Evolutionary conservation across 2,329 filamentous ascomycete species (phyloP).

Genomic region (Xylariaceae sp.): DNA sequence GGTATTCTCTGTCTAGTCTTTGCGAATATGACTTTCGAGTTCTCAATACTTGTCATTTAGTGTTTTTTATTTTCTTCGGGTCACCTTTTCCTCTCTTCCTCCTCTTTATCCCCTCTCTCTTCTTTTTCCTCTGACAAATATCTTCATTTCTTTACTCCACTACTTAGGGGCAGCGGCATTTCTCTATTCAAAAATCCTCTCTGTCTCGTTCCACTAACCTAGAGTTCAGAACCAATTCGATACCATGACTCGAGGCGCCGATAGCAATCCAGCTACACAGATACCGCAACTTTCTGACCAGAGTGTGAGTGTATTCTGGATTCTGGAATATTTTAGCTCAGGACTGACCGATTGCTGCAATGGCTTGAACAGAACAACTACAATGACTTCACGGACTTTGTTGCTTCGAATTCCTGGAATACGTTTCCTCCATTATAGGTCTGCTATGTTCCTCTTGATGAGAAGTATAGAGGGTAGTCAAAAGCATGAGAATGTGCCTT

Average conservation of each 20-base stretch:
- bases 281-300: constrained; percentile 3
- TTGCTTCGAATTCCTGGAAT: constrained; percentile 21
- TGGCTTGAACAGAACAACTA: constrained; percentile 21
- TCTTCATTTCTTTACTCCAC: too few relatives aligned
- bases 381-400: constrained; percentile 20
- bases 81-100: too few relatives aligned
- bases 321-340: background rate
- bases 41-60: too few relatives aligned
- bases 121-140: too few relatives aligned
- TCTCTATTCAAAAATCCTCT: background rate
- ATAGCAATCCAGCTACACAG: constrained; percentile 18
- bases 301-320: constrained; percentile 8
- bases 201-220: constrained; percentile 5
- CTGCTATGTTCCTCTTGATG: too few relatives aligned
- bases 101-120: background rate
- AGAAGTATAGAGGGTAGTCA: too few relatives aligned
- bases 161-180: too few relatives aligned
- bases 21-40: too few relatives aligned
- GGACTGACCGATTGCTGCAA: constrained; percentile 7
- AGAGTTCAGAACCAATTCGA: constrained; percentile 25
- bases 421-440: constrained; percentile 13
- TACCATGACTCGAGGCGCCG: constrained; percentile 20
- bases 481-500: too few relatives aligned
- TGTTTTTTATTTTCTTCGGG: background rate
- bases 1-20: background rate